Percentiles rank a stretch among this genome's conserved stretches.
These are phyloP conservation scores for Puccinia horiana DNA, from an alignment of 1,284 basidiomycete genomes.

Conservation along the genomic window DNA sequence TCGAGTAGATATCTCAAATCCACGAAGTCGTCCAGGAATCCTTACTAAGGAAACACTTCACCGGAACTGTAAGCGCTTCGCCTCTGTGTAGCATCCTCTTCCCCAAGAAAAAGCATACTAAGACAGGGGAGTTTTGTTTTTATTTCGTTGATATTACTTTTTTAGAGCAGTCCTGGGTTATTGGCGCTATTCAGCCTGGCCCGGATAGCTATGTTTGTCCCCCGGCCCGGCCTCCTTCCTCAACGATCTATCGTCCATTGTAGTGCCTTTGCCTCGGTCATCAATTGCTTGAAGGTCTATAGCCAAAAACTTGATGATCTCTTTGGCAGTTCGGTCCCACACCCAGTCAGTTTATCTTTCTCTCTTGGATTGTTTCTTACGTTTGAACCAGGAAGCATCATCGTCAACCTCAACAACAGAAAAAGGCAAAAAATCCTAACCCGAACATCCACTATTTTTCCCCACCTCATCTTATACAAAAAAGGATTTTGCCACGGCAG, in stretches of 20 bases:
- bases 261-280: constrained; percentile 7
- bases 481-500: constrained; percentile 9
- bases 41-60: constrained; percentile 6
- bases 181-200: constrained; percentile 44
- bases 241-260: constrained; percentile 41
- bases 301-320: background rate
- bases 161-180: constrained; percentile 21
- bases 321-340: background rate
- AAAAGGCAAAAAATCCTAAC: background rate
- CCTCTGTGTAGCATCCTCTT: background rate
- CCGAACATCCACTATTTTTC: background rate
- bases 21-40: constrained; percentile 34
- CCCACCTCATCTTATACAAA: background rate
- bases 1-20: constrained; percentile 19
- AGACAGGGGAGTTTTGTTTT: no score
- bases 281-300: constrained; percentile 19
- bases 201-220: constrained; percentile 32
- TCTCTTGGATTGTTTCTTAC: background rate
- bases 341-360: background rate
- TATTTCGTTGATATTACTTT: background rate
- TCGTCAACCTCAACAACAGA: background rate
- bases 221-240: constrained; percentile 35
- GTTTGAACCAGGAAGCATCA: background rate
- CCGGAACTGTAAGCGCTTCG: background rate
- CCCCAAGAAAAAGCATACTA: background rate